Base-by-base conservation (phyloP, 2,329 filamentous ascomycete species). In the Colletotrichum sp. region DNA sequence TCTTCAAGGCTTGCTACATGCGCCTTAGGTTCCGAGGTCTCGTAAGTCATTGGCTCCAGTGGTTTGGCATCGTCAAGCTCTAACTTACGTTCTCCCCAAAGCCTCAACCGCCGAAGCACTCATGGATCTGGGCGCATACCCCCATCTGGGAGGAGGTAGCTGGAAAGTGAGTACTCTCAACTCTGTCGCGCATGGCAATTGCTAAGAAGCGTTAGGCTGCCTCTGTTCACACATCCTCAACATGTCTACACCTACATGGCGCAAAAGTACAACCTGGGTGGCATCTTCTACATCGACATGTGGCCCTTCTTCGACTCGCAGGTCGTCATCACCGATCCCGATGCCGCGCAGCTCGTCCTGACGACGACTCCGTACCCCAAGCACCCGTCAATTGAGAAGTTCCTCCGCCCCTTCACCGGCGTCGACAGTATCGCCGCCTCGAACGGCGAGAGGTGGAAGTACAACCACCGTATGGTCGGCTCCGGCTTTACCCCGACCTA, bases 231-330 rank as follows among this genome's bases (percentile, higher is more conserved):
- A 26, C 80, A 81, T 60, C 79, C 79, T 2, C 81, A 81, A 70
- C 64, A 72, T 24, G 75, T 77, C 57, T 76, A 79, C 39, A 82
- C 80, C 18, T 73, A 79, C 62, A 76, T 81, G 26, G 76, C 78
- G 6, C 76, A 78, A 16, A 78, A 77, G 24, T 77, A 78, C 32
- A 71, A 79, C 24, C 76, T 85, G 9, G 79, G 80, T 1, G 82
- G 81, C 26, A 80, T 85, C 18, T 81, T 82, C 59, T 84, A 84
- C 62, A 76, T 84, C 60, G 83, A 84, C 65, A 32, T 82, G 8
- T 82, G 80, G 49, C 81, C 82, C n/a, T 78, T 84, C 26, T 78
- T 77, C 52, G 77, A 79, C n/a, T 76, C 78, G 12, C 80, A 82
- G 32, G 77, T 80, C 28, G 76, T 82, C 36, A 66, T 84, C 52